phyloP scores from a whole-genome alignment of 2,329 filamentous ascomycete species.

The Botrytis paeoniae region DNA sequence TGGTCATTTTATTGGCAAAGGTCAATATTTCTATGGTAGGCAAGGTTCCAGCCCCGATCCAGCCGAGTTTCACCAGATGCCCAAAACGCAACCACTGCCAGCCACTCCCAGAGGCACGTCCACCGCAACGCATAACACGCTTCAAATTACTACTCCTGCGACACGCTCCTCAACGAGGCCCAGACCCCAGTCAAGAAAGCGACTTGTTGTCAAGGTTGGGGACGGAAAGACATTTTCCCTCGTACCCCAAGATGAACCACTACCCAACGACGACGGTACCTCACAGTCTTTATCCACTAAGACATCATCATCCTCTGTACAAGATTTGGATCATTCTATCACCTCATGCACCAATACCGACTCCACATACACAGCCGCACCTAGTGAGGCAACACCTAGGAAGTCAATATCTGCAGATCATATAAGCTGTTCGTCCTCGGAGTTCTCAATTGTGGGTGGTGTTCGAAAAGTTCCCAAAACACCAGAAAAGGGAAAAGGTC shows the following conservation, averaged over 20 bases:
- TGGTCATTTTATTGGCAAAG: slow-evolving; percentile 22
- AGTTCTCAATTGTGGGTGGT: slow-evolving; percentile 38
- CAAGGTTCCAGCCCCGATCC: slow-evolving; percentile 29
- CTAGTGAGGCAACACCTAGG: slow-evolving; percentile 31
- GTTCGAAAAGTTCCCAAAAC: slow-evolving; percentile 39
- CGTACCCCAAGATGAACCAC: slow-evolving; percentile 30
- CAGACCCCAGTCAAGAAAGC: slow-evolving; percentile 32
- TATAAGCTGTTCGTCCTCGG: slow-evolving; percentile 36
- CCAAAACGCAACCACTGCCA: slow-evolving; percentile 26
- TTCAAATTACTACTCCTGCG: slow-evolving; percentile 30
- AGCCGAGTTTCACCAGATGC: slow-evolving; percentile 32
- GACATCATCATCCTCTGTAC: slow-evolving; percentile 32
- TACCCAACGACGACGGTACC: slow-evolving; percentile 25
- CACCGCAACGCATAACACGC: slow-evolving; percentile 29
- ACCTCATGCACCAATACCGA: slow-evolving; percentile 33
- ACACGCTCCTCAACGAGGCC: slow-evolving; percentile 33
- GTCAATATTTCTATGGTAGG: slow-evolving; percentile 16
- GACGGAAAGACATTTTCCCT: slow-evolving; percentile 38
- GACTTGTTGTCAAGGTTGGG: slow-evolving; percentile 31
- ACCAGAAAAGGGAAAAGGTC: slow-evolving; percentile 36
- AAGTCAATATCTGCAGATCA: slow-evolving; percentile 33
- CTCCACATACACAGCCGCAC: slow-evolving; percentile 24
- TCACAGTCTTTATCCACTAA: slow-evolving; percentile 25
- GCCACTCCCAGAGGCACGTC: slow-evolving; percentile 29
- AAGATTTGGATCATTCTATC: slow-evolving; percentile 32